Base-by-base conservation (phyloP, 202 grass and related monocot species). In the Cymbopogon flexuosus region DNA sequence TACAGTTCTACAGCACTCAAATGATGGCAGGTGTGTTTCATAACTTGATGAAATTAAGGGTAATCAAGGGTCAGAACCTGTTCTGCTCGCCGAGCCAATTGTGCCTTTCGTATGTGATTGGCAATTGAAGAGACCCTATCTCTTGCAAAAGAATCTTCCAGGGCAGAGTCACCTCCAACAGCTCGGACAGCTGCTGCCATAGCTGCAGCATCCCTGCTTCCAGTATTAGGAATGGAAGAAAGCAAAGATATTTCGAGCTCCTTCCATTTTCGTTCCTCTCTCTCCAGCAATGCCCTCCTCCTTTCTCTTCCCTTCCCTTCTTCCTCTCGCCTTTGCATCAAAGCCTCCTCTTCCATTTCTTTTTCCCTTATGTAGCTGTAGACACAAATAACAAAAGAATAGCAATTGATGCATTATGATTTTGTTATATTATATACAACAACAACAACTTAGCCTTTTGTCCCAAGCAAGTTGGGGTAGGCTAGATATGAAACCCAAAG, bases 251-350 rank as follows among this genome's bases (percentile, higher is more conserved):
- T 93, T 76, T 99, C 96, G 66, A 99, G 93, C 72, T 99, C 96
- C 78, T 99, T 99, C 96, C 96, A 99, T 81, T 99, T 99, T 8
- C 96, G 88, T 72, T 95, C 96, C 87, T 99, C 96, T 85, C 76
- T 99, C 80, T 99, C 92, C 84, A 99, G 60, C 64, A 99, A 81
- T 66, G 88, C 90, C 63, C 94, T 95, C 75, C 96, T 95, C 68
- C 96, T 93, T 87, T 99, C 96, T 83, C 90, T 99, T 71, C 96
- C 96, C 77, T 89, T 95, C 43, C 96, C 96, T 93, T 99, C 96
- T 81, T 99, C 96, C 80, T 99, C 96, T 43, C 96, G 87, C 47
- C 96, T 89, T 87, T 99, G 96, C 90, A 93, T 99, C 77, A 99
- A 86, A 59, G 90, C 80, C 80, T 99, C 96, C 77, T 99, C 96